Evolutionary conservation across 208 protist genomes (phyloP).

Genomic region (Trypanosomatidae sp.): DNA sequence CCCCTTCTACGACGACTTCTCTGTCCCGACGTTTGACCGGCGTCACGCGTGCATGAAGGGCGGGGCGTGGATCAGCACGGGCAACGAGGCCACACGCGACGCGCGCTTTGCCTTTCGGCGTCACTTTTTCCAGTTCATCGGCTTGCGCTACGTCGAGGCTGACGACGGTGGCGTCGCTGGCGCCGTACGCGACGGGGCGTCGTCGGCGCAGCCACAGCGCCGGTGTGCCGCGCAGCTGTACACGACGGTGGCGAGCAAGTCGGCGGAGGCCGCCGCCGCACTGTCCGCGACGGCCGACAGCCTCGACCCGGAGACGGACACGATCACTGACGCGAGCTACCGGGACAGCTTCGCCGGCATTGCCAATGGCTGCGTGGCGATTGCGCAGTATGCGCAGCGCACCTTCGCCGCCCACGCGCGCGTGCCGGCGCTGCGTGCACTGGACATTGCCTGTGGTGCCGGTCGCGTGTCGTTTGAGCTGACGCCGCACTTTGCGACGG

Average conservation of each 20-base stretch:
- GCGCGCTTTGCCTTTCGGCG: constrained; percentile 91
- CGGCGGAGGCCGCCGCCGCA: neutral
- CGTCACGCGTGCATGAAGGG: constrained; percentile 92
- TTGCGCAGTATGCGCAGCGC: constrained; percentile 38
- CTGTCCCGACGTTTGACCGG: constrained; percentile 92
- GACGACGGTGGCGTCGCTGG: too few relatives aligned
- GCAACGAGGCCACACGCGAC: constrained; percentile 88
- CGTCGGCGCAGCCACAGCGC: constrained; percentile 1
- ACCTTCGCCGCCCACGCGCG: constrained; percentile 41
- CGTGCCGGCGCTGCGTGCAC: constrained; percentile 21
- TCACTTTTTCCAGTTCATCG: constrained; percentile 95
- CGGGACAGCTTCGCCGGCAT: constrained; percentile 39
- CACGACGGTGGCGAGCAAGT: too few relatives aligned
- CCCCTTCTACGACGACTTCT: constrained; percentile 95
- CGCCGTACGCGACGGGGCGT: constrained; percentile 8
- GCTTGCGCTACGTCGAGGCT: constrained; percentile 85
- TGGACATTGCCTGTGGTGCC: constrained; percentile 80
- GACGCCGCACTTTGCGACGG: constrained; percentile 46
- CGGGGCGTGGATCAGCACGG: constrained; percentile 89
- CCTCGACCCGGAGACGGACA: constrained; percentile 75
- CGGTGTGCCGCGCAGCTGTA: too few relatives aligned
- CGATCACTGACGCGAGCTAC: constrained; percentile 58
- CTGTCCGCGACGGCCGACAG: neutral
- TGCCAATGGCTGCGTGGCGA: constrained; percentile 49
- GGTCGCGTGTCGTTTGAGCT: constrained; percentile 77